Conservation (phyloP, 1,139 yeast species). For the Candida sojae region DNA sequence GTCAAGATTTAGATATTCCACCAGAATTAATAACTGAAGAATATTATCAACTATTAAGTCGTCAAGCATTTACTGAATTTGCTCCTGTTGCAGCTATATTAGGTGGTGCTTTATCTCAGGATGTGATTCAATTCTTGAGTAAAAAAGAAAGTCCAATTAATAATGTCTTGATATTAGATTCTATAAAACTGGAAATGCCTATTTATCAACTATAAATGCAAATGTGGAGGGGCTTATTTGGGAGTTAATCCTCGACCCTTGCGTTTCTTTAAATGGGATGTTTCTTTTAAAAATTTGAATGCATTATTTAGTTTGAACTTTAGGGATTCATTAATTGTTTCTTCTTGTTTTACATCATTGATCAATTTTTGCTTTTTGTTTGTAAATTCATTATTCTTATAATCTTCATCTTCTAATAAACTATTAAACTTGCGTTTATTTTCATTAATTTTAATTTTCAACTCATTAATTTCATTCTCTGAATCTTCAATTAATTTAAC, state of each 20-base stretch:
- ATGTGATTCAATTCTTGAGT: conserved; percentile 80
- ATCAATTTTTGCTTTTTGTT: conserved; percentile 21
- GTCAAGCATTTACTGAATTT: conserved; percentile 67
- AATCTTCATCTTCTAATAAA: conserved; percentile 22
- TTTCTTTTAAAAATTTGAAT: conserved; percentile 39
- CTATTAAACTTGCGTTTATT: conserved; percentile 31
- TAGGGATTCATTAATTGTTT: conserved; percentile 21
- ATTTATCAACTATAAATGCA: conserved; percentile 56
- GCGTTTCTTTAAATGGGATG: conserved; percentile 46
- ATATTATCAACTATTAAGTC: conserved; percentile 39
- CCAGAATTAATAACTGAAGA: conserved; percentile 35
- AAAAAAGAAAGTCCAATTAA: conserved; percentile 80
- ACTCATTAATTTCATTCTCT: conserved; percentile 34
- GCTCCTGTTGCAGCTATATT: conserved; percentile 85
- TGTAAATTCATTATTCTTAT: conserved; percentile 24
- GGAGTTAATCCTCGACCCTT: conserved; percentile 47
- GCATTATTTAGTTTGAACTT: conserved; percentile 35
- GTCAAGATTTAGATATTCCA: conserved; percentile 38
- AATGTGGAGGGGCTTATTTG: conserved; percentile 11
- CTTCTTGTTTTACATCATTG: conserved; percentile 20
- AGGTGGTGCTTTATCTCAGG: conserved; percentile 92
- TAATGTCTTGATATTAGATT: conserved; percentile 78
- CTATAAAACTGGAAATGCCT: conserved; percentile 71
- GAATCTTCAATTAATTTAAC: conserved; percentile 56
- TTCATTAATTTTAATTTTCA: conserved; percentile 29